Evolutionary conservation across 2,329 filamentous ascomycete genomes (phyloP).

Genomic region (Fusarium sp.): DNA sequence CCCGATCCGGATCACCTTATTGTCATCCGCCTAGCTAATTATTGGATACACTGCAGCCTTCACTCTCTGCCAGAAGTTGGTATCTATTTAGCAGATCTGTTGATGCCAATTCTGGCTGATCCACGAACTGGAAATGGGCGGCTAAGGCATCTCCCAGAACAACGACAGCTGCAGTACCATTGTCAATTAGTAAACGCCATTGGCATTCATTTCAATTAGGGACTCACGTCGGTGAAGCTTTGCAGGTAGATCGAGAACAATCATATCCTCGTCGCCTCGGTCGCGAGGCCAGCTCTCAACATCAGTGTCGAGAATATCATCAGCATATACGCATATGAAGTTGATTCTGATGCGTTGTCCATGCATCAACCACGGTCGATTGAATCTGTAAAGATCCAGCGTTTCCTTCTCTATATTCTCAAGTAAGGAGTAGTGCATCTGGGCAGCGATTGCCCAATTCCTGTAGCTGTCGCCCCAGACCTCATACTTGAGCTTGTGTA

Average conservation of each 20-base stretch:
- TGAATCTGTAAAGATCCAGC: slow-evolving; percentile 14
- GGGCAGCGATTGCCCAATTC: slow-evolving; percentile 12
- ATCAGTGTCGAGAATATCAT: slow-evolving; percentile 14
- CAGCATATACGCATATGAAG: slow-evolving; percentile 15
- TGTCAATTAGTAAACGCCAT: too few species aligned
- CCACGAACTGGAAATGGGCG: not conserved
- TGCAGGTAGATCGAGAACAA: slow-evolving; percentile 13
- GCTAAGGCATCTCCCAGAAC: not conserved
- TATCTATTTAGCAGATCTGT: too few species aligned
- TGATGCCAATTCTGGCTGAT: too few species aligned
- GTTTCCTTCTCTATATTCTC: slow-evolving; percentile 16
- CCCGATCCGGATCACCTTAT: too few species aligned
- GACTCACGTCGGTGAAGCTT: slow-evolving; percentile 15
- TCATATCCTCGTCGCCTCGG: too few species aligned
- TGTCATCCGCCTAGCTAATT: too few species aligned
- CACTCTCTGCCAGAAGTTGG: too few species aligned
- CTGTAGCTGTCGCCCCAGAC: slow-evolving; percentile 13
- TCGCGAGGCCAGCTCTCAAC: too few species aligned
- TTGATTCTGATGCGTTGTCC: slow-evolving; percentile 23
- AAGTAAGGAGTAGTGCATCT: slow-evolving; percentile 22
- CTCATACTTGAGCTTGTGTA: slow-evolving; percentile 4
- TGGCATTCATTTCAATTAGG: too few species aligned
- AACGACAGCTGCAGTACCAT: not conserved
- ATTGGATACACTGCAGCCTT: too few species aligned
- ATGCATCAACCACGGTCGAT: slow-evolving; percentile 13